Conservation (phyloP, 805 yeast genomes). For the Lipomyces yamadae region DNA sequence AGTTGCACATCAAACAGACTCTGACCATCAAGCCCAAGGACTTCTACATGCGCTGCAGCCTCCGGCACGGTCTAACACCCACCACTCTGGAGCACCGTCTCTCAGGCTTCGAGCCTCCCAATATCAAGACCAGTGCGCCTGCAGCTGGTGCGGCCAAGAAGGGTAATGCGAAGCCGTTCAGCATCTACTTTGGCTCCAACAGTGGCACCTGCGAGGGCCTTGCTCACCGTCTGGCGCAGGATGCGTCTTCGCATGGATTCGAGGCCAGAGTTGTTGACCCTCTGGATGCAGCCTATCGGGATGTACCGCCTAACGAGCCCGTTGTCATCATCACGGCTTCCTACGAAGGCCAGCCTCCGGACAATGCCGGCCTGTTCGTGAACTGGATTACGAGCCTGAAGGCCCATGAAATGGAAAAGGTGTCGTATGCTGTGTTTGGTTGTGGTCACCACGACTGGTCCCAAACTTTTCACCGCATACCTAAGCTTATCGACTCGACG, state of each 20-base stretch:
- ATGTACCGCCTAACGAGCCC: conserved; percentile 56
- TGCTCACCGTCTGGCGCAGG: conserved; percentile 86
- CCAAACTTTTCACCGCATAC: conserved; percentile 88
- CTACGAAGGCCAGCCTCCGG: conserved; percentile 98
- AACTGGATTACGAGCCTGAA: conserved; percentile 54
- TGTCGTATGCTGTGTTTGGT: conserved; percentile 77
- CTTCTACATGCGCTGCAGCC: conserved; percentile 12
- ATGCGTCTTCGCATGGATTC: conserved; percentile 75
- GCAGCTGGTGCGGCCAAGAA: conserved; percentile 7
- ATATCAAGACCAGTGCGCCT: conserved; percentile 3
- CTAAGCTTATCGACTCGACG: conserved; percentile 57
- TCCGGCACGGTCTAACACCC: conserved; percentile 5
- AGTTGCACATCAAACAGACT: conserved; percentile 8
- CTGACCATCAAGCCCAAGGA: conserved; percentile 5
- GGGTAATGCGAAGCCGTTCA: conserved; percentile 51
- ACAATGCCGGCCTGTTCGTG: conserved; percentile 78
- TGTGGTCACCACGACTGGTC: conserved; percentile 83
- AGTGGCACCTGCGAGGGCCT: conserved; percentile 99
- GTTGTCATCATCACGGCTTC: conserved; percentile 87
- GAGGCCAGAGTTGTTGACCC: conserved; percentile 83
- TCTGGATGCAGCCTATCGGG: conserved; percentile 83
- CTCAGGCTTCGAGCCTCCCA: conserved; percentile 11
- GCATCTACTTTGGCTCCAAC: conserved; percentile 91
- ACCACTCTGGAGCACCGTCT: conserved; percentile 8
- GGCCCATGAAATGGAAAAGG: conserved; percentile 49